Conservation (phyloP, 306 rosid species). For the Acacia melanoxylon region DNA sequence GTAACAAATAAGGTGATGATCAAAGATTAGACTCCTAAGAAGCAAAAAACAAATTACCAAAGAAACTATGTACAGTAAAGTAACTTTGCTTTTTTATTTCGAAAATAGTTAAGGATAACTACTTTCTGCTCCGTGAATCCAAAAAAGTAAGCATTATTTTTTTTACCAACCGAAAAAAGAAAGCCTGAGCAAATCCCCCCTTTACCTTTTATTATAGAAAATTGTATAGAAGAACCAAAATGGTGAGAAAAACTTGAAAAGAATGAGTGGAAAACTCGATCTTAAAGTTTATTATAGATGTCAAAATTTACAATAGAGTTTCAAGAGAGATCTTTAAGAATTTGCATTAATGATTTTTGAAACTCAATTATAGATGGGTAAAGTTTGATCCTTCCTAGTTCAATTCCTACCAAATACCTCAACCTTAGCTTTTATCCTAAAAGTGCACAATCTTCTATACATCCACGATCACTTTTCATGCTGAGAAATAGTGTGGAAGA, state of each 20-base stretch:
- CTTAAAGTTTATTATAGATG: not conserved
- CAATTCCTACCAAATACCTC: not conserved
- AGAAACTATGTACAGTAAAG: not conserved
- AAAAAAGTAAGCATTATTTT: not conserved
- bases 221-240: not conserved
- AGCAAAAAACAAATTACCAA: not conserved
- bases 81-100: not conserved
- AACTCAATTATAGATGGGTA: not conserved
- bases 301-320: not conserved
- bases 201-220: not conserved
- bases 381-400: not conserved
- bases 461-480: constrained; percentile 6
- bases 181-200: constrained; percentile 39
- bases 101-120: not conserved
- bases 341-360: not conserved
- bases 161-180: not conserved
- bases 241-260: not conserved
- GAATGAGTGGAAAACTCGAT: not conserved
- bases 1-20: too few species aligned
- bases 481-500: constrained; percentile 20
- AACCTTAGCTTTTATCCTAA: not conserved
- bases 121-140: constrained; percentile 32
- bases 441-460: too few species aligned
- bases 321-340: not conserved
- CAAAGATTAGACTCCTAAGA: not conserved